Conservation (phyloP, 2,329 filamentous ascomycete species). For the Trichophyton verrucosum region DNA sequence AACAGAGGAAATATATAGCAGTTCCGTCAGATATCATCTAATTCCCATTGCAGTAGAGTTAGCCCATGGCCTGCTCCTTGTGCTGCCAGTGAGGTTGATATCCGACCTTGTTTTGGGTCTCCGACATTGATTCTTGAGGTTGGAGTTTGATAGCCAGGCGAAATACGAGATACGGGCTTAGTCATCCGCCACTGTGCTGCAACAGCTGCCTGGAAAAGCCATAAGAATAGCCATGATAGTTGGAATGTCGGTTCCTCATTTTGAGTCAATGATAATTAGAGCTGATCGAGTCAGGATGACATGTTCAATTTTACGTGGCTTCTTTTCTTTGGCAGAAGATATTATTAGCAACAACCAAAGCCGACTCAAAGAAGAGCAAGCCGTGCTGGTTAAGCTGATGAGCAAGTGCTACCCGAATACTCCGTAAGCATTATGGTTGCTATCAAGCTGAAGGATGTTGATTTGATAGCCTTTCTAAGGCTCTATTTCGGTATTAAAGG, state of each 20-base stretch:
- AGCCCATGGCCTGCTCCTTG: not conserved
- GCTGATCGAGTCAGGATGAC: not conserved
- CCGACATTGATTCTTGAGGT: not conserved
- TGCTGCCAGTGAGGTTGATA: conserved; percentile 14
- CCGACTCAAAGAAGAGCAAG: not conserved
- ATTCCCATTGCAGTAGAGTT: not conserved
- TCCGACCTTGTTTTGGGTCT: not conserved
- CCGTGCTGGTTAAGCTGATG: too few relatives aligned
- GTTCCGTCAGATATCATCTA: not conserved
- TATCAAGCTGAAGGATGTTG: too few relatives aligned
- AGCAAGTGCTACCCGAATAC: too few relatives aligned
- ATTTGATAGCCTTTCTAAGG: not conserved
- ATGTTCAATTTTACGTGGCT: not conserved
- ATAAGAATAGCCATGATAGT: not conserved
- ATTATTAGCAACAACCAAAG: not conserved
- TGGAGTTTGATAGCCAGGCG: not conserved
- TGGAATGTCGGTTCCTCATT: not conserved
- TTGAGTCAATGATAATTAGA: not conserved
- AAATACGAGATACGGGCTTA: not conserved
- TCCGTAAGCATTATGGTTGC: too few relatives aligned
- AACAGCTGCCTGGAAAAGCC: not conserved
- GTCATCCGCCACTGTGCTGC: not conserved
- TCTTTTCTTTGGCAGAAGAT: not conserved
- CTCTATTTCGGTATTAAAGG: not conserved
- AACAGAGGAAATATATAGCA: not conserved